A percentile compares a stretch with the other conserved stretches of the same genome.
phyloP scores from a whole-genome alignment of 352 stramenopile genomes.

The Phytophthora citricola region DNA sequence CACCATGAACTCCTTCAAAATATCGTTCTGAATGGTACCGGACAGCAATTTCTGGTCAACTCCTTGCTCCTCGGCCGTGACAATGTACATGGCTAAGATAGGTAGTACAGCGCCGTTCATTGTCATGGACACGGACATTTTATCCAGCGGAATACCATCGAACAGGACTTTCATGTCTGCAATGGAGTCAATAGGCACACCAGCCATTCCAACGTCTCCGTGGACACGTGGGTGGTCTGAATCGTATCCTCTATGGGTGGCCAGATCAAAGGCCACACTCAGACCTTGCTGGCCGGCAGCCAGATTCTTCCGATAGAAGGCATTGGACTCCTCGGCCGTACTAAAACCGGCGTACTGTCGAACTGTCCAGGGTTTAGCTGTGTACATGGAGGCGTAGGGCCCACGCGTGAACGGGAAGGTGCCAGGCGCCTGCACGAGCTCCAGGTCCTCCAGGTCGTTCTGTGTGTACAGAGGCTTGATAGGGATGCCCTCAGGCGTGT shows the following conservation, averaged over 20 bases:
- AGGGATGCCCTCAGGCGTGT: constrained; percentile 93
- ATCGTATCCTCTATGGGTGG: constrained; percentile 98
- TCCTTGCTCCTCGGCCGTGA: constrained; percentile 96
- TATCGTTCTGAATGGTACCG: constrained; percentile 94
- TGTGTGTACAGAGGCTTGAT: constrained; percentile 97
- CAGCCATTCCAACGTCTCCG: constrained; percentile 98
- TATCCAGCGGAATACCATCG: constrained; percentile 94
- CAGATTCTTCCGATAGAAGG: constrained; percentile 96
- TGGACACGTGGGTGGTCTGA: constrained; percentile 95
- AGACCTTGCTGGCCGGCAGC: constrained; percentile 92
- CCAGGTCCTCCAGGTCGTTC: constrained; percentile 72
- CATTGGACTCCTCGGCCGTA: constrained; percentile 97
- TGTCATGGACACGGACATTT: constrained; percentile 98
- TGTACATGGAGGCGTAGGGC: constrained; percentile 98
- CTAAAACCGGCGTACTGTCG: constrained; percentile 97
- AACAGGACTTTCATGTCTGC: constrained; percentile 98
- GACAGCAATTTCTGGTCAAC: constrained; percentile 89
- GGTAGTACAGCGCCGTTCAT: constrained; percentile 98
- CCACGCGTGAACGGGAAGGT: constrained; percentile 94
- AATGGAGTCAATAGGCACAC: constrained; percentile 96
- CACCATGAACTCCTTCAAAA: constrained; percentile 97
- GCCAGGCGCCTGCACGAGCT: constrained; percentile 76
- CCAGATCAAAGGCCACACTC: constrained; percentile 97
- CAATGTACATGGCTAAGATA: constrained; percentile 97
- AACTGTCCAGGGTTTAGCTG: constrained; percentile 94